These are phyloP conservation scores for Thermochaetoides thermophila DNA, from an alignment of 495 filamentous ascomycete species.

Conservation along the genomic window DNA sequence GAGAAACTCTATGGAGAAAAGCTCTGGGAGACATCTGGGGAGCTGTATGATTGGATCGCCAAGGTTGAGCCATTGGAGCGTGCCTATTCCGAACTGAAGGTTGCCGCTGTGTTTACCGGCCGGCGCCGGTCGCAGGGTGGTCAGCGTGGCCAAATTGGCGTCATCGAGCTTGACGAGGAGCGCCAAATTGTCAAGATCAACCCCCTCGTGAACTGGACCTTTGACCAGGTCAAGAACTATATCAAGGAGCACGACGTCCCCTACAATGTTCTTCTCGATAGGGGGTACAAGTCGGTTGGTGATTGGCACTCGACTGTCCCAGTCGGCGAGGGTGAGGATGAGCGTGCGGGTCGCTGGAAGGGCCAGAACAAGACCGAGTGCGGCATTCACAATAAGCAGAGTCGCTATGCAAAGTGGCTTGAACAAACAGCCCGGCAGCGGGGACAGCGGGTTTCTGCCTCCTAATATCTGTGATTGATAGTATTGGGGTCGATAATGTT, in stretches of 20 bases:
- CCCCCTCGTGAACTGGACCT: conserved; percentile 93
- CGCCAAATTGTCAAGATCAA: conserved; percentile 89
- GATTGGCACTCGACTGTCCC: conserved; percentile 96
- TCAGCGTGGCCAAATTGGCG: conserved; percentile 72
- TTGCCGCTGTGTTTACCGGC: conserved; percentile 89
- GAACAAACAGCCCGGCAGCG: conserved; percentile 56
- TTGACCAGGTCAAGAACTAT: conserved; percentile 77
- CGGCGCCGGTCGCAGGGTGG: conserved; percentile 86
- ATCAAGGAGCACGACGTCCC: conserved; percentile 74
- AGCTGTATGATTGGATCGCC: conserved; percentile 90
- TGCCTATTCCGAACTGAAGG: conserved; percentile 75
- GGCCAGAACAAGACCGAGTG: conserved; percentile 90
- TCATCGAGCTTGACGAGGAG: conserved; percentile 85
- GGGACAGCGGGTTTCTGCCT: conserved; percentile 4
- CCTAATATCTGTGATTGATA: no score
- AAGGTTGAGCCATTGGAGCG: conserved; percentile 95
- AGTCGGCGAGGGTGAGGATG: conserved; percentile 80
- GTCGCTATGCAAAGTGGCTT: conserved; percentile 76
- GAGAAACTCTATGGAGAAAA: conserved; percentile 63
- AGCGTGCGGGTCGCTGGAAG: conserved; percentile 96
- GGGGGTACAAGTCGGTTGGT: conserved; percentile 90
- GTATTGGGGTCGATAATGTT: no score
- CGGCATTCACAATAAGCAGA: conserved; percentile 93
- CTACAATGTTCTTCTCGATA: conserved; percentile 82
- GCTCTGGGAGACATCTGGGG: conserved; percentile 73